Evolutionary conservation across 768 basidiomycete genomes (phyloP).

Genomic region (Leccinum incarnatum): DNA sequence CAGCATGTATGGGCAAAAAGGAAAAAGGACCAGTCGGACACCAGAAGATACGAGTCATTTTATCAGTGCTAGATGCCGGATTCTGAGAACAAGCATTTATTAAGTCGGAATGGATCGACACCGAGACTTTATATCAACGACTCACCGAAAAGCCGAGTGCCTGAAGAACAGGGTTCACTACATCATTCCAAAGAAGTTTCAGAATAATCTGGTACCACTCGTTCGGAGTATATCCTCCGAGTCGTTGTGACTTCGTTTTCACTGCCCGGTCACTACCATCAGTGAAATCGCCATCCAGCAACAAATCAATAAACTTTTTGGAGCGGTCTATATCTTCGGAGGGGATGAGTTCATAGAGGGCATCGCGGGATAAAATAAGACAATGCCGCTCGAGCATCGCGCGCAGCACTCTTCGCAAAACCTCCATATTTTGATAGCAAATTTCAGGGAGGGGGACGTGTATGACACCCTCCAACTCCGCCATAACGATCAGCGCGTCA

Average conservation of each 20-base stretch:
- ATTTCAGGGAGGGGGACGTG: background rate
- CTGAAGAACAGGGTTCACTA: background rate
- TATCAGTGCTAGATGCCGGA: background rate
- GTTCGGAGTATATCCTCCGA: background rate
- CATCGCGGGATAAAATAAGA: background rate
- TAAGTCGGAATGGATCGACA: background rate
- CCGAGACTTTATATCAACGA: background rate
- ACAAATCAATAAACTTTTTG: background rate
- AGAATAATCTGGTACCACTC: background rate
- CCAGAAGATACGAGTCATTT: background rate
- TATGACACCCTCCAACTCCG: background rate
- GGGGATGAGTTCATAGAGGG: background rate
- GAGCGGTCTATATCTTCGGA: background rate
- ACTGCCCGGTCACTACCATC: background rate
- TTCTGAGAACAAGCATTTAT: background rate
- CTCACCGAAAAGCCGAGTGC: background rate
- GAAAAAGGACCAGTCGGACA: background rate
- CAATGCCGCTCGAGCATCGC: background rate
- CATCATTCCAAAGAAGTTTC: background rate
- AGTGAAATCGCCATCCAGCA: background rate
- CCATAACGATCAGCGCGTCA: background rate
- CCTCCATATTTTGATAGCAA: background rate
- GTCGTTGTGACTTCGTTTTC: background rate
- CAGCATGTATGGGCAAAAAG: background rate
- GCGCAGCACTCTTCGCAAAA: background rate